Evolutionary conservation across 176 grass and related monocot species (phyloP), one percentile per base, ranked within the genome.

Genomic region (Triticum dicoccoides): DNA sequence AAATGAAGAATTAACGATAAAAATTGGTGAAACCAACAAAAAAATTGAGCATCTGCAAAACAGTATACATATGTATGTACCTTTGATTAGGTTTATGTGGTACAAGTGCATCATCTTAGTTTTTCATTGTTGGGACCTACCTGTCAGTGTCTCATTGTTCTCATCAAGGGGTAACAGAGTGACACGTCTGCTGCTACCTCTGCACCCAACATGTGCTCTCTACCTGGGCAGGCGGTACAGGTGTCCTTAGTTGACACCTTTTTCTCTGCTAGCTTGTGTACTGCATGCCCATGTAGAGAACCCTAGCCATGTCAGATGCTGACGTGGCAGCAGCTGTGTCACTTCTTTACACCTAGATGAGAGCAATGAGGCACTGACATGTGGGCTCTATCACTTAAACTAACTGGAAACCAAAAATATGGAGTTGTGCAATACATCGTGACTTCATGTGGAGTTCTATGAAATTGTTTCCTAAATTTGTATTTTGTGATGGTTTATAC

Each of bases 1-100:
- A 87, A 92, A 84, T 80, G 74, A 83, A 59, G 91, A 87, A 10
- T 84, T 90, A 68, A 51, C 84, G 27, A 80, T 49, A 32, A 86
- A 80, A 87, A 63, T 44, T 25, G 84, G 89, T 32, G 87, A 90
- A 74, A 51, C 83, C 30, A 86, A 90, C 69, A 90, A 83, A 92
- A 84, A 86, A 68, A 79, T 71, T 32, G 84, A 92, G 39, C 39
- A 75, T 87, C 91, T 92, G 76, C 91, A 92, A 65, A 74, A 76
- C 30, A 90, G 44, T 65, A 83, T 90, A 79, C 87, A 77, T 82
- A 67, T 15, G 90, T 89, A 85, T 65, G 86, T 92, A 62, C 66
- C 71, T 69, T 81, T 8, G 29, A 69, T 67, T 61, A 77, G 21
- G n/a, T 65, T 32, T 69, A 24, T 82, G 49, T 37, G 66, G 61